Base-by-base conservation (phyloP, 2,329 filamentous ascomycete genomes). In the Neonectria faginata region DNA sequence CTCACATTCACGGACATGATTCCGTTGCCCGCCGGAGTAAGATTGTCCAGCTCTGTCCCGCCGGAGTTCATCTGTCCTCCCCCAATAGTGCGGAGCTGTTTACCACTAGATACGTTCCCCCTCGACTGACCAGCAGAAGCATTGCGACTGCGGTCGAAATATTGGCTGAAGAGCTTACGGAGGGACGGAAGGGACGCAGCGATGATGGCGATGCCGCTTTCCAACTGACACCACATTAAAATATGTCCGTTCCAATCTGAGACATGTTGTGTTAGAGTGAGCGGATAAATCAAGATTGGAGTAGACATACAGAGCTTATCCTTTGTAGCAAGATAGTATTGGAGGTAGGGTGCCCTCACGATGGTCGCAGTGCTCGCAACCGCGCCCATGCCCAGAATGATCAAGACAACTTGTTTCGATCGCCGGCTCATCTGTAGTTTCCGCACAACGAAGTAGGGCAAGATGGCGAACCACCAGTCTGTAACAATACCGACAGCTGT, bases 401-500 rank as follows among this genome's bases (percentile, higher is more conserved):
- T n/a, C 33, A 62, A 42, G 45, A 57, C 52, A 2, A 42, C 47
- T 6, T 20, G 16, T n/a, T 62, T 62, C 29, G 44, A 27, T 27
- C 59, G 52, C 12, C 59, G 44, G 1, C 44, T 57, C 59, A 62
- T 62, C 47, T 57, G 52, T 5, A 62, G 44, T 7, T 54, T 55
- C 2, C 31, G 41, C 25, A 62, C 59, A 18, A 51, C 50, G 12
- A 62, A 62, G 44, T 39, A 62, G 5, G 59, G 52, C 3, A 62
- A 50, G 12, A 41, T 62, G 11, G 59, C 59, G 29, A 52, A 62
- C 25, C 42, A 45, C 59, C 59, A 62, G 18, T 62, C 59, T 3
- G 59, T 62, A 12, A 62, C 27, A 14, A 62, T 62, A n/a, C 54
- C 42, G 11, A 56, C 27, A 29, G 59, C 59, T 10, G 59, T 57